These are phyloP conservation scores for Monosporascus sp. DNA, from an alignment of 2,329 filamentous ascomycete species.

Conservation along the genomic window DNA sequence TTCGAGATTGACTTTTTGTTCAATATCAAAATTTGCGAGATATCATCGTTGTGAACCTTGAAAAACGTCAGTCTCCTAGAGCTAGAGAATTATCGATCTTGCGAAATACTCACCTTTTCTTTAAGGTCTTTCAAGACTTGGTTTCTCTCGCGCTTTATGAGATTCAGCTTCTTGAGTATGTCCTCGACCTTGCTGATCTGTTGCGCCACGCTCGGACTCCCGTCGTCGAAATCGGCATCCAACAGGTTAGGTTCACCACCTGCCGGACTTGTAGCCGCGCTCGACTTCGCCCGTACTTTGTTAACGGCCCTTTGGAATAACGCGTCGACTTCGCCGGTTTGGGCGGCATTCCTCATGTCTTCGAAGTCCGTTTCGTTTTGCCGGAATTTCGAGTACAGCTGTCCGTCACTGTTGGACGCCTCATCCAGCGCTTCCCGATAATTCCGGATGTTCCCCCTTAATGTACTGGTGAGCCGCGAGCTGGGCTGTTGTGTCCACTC, in stretches of 20 bases:
- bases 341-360: constrained; percentile 87
- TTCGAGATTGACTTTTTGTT: constrained; percentile 96
- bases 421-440: constrained; percentile 89
- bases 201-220: constrained; percentile 73
- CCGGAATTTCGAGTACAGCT: constrained; percentile 76
- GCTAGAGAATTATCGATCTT: neutral
- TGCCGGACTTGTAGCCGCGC: constrained; percentile 56
- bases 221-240: constrained; percentile 88
- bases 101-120: constrained; percentile 70
- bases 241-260: constrained; percentile 70
- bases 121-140: constrained; percentile 96
- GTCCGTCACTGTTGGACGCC: constrained; percentile 78
- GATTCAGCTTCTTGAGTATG: constrained; percentile 80
- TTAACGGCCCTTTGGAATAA: constrained; percentile 84
- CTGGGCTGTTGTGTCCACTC: constrained; percentile 99
- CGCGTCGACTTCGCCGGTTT: constrained; percentile 79
- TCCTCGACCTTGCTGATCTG: constrained; percentile 89
- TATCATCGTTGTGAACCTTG: constrained; percentile 92
- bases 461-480: constrained; percentile 78
- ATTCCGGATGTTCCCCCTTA: constrained; percentile 80
- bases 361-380: constrained; percentile 88
- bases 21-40: constrained; percentile 91
- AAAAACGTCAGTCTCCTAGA: constrained; percentile 17
- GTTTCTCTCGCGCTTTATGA: constrained; percentile 85
- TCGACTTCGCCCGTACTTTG: constrained; percentile 65